Conservation (phyloP, 148 eudicot genomes). For the Camellia japonica region DNA sequence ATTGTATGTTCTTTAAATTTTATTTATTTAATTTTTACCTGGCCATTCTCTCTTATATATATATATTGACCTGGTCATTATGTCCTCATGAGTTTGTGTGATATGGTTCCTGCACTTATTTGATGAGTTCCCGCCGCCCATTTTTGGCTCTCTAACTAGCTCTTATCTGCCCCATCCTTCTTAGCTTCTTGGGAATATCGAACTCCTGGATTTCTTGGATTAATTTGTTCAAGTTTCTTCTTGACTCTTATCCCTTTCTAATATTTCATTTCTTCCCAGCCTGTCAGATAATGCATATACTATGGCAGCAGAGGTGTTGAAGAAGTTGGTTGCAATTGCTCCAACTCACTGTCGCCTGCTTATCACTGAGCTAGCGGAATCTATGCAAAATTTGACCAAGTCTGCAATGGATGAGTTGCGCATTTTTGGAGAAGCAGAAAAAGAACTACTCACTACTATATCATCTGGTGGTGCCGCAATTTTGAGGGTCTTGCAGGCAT, state of each 20-base stretch:
- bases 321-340: constrained; percentile 73
- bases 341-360: constrained; percentile 74
- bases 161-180: neutral
- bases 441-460: constrained; percentile 68
- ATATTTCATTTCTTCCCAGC: constrained; percentile 35
- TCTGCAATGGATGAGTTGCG: constrained; percentile 81
- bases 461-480: constrained; percentile 88
- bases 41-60: neutral
- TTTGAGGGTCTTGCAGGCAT: constrained; percentile 83
- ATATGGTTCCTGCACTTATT: neutral
- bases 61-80: neutral
- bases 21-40: neutral
- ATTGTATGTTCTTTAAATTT: neutral
- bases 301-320: constrained; percentile 79
- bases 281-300: constrained; percentile 92
- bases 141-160: neutral
- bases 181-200: constrained; percentile 8
- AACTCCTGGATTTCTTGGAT: neutral
- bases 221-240: neutral
- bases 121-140: neutral
- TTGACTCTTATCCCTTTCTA: constrained; percentile 15
- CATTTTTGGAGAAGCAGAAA: constrained; percentile 64
- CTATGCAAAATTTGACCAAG: constrained; percentile 62
- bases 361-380: constrained; percentile 73
- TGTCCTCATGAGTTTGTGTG: neutral